A percentile compares a stretch with the other conserved stretches of the same genome.
phyloP scores from a whole-genome alignment of 1,139 yeast species.

The Williopsis jadinii region DNA sequence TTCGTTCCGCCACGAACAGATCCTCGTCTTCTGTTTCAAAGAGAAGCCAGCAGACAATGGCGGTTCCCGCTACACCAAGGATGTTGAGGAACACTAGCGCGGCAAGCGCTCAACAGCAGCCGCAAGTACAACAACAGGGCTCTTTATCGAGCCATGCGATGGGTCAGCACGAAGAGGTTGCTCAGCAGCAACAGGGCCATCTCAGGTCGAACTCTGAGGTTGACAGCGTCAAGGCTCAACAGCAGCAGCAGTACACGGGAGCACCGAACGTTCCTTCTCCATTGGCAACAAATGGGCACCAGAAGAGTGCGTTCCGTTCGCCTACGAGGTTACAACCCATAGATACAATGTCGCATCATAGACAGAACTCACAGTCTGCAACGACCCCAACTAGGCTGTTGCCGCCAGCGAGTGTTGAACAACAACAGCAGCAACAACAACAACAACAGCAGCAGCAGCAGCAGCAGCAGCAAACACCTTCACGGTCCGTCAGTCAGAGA shows the following conservation, averaged over 20 bases:
- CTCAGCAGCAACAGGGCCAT: too few relatives aligned
- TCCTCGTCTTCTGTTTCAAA: neutral
- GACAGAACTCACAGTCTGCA: neutral
- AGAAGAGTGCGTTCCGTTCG: constrained; percentile 1
- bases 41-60: constrained; percentile 8
- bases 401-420: constrained; percentile 22
- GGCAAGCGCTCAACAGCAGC: constrained; percentile 31
- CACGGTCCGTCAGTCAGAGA: constrained; percentile 16
- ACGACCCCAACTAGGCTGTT: constrained; percentile 26
- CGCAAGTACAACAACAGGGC: constrained; percentile 7
- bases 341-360: constrained; percentile 5
- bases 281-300: too few relatives aligned
- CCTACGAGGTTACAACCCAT: constrained; percentile 15
- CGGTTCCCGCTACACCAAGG: constrained; percentile 71
- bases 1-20: constrained; percentile 6
- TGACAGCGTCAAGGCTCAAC: neutral
- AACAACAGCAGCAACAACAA: constrained; percentile 15
- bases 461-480: constrained; percentile 12
- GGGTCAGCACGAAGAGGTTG: too few relatives aligned
- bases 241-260: neutral
- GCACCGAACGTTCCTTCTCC: too few relatives aligned
- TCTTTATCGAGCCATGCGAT: too few relatives aligned
- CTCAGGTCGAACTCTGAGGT: too few relatives aligned
- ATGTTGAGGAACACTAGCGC: constrained; percentile 48
- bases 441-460: constrained; percentile 16